Conservation (phyloP, 257 asterid species). For the Solanum microdontum region DNA sequence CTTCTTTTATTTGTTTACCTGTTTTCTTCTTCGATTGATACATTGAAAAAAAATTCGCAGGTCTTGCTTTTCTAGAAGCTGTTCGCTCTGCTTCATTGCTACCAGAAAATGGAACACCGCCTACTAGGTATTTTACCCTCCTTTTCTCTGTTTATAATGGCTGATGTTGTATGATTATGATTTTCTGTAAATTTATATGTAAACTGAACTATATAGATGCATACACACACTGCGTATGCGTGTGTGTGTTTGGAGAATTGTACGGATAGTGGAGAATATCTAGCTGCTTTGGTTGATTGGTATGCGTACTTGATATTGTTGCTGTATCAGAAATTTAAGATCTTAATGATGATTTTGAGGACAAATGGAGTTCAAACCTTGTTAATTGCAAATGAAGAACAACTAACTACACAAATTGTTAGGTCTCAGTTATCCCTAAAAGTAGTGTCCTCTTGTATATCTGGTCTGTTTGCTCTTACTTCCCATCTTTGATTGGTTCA, state of each 20-base stretch:
- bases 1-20: background rate
- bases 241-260: background rate
- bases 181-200: background rate
- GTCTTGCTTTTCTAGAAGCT: constrained; percentile 79
- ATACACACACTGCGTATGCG: background rate
- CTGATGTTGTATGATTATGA: background rate
- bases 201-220: background rate
- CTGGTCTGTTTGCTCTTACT: background rate
- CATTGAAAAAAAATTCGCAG: constrained; percentile 18
- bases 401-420: background rate
- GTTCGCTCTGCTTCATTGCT: constrained; percentile 72
- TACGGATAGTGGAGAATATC: background rate
- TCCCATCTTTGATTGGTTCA: background rate
- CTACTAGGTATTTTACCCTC: constrained; percentile 36
- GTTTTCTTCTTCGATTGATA: background rate
- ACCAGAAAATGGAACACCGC: constrained; percentile 47
- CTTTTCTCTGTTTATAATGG: background rate
- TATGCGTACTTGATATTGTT: background rate
- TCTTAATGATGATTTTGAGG: background rate
- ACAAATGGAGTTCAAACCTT: background rate
- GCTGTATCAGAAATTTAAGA: background rate
- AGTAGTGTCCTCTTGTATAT: background rate
- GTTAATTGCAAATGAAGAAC: background rate
- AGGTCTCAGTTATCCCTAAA: background rate
- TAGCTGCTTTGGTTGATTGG: background rate